Conservation (phyloP, 2,329 filamentous ascomycete species). For the Aspergillus sp. region DNA sequence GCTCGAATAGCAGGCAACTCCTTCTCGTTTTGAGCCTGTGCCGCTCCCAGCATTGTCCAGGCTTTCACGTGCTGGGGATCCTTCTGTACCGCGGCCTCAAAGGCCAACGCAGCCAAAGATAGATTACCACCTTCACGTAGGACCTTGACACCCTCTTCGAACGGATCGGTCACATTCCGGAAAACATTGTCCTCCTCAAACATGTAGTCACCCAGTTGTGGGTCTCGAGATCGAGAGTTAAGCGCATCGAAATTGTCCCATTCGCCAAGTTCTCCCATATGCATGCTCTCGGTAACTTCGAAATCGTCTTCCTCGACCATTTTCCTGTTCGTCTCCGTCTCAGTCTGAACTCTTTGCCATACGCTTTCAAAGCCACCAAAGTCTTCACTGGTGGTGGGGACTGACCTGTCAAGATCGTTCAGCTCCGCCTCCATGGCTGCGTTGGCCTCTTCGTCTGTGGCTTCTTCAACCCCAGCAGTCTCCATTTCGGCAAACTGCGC, state of each 20-base stretch:
- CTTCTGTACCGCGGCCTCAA: constrained; percentile 90
- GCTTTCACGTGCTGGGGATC: constrained; percentile 80
- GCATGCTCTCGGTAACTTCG: constrained; percentile 39
- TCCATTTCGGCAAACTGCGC: constrained; percentile 90
- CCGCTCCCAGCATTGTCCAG: constrained; percentile 84
- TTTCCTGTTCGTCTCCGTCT: constrained; percentile 41
- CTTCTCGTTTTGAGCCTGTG: constrained; percentile 97
- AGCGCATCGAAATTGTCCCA: constrained; percentile 69
- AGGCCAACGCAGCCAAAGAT: constrained; percentile 84
- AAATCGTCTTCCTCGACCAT: constrained; percentile 57
- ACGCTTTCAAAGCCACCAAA: constrained; percentile 86
- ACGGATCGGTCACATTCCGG: constrained; percentile 70
- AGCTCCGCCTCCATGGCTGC: constrained; percentile 76
- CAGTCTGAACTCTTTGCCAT: constrained; percentile 41
- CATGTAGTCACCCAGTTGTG: constrained; percentile 77
- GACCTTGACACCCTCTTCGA: constrained; percentile 86
- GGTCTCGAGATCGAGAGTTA: constrained; percentile 63
- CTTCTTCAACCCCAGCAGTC: constrained; percentile 43
- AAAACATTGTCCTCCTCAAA: constrained; percentile 95
- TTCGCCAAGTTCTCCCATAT: constrained; percentile 66
- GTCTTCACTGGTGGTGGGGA: constrained; percentile 55
- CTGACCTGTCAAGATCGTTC: constrained; percentile 80
- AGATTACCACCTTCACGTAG: constrained; percentile 91
- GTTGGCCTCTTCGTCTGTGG: constrained; percentile 55
- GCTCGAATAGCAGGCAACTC: constrained; percentile 92